Conservation (phyloP, 2,329 filamentous ascomycete genomes). For the Fusarium tricinctum region DNA sequence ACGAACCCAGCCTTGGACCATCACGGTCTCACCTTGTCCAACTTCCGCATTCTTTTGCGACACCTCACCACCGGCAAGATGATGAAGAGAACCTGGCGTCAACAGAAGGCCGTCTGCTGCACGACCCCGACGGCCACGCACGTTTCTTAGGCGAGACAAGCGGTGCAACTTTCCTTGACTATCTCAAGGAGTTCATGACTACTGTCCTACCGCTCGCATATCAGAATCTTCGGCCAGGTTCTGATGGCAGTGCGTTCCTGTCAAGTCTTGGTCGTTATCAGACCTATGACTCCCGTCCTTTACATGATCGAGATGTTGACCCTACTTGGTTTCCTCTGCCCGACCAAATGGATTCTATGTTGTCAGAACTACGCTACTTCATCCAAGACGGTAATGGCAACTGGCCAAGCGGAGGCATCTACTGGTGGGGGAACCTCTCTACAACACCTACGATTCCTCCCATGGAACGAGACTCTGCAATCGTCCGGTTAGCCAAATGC, state of each 20-base stretch:
- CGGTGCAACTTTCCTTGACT: constrained; percentile 64
- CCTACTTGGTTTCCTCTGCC: constrained; percentile 57
- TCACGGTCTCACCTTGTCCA: constrained; percentile 24
- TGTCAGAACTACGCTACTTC: constrained; percentile 59
- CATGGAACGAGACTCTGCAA: constrained; percentile 39
- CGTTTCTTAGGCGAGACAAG: constrained; percentile 66
- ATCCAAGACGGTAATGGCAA: constrained; percentile 61
- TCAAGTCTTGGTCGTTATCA: constrained; percentile 61
- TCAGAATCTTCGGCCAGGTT: constrained; percentile 40
- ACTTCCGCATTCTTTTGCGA: not conserved
- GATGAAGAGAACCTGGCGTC: constrained; percentile 46
- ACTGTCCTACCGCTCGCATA: constrained; percentile 55
- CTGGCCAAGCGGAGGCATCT: constrained; percentile 62
- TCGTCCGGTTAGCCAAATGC: constrained; percentile 46
- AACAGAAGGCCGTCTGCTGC: constrained; percentile 59
- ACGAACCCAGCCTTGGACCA: constrained; percentile 9
- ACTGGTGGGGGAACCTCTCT: constrained; percentile 62
- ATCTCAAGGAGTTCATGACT: constrained; percentile 63
- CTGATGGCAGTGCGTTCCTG: constrained; percentile 55
- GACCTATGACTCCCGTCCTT: constrained; percentile 61
- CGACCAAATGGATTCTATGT: constrained; percentile 56
- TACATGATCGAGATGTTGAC: constrained; percentile 56
- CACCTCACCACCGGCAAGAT: constrained; percentile 36
- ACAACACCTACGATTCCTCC: constrained; percentile 50
- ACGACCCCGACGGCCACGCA: constrained; percentile 60